Evolutionary conservation across 306 rosid genomes (phyloP).

Genomic region (peach (Prunus persica)): DNA sequence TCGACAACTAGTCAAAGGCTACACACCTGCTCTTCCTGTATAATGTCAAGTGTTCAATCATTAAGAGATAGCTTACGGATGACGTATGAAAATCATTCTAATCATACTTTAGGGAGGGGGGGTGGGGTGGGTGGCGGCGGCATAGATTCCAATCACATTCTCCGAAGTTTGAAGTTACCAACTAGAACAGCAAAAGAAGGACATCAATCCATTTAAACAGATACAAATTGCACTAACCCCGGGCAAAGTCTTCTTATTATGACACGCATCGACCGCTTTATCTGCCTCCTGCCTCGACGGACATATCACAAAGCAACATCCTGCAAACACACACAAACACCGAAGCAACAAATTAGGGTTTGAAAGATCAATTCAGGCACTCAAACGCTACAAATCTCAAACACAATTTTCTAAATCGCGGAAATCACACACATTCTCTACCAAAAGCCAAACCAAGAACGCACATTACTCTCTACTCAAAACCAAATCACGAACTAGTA

Average conservation of each 20-base stretch:
- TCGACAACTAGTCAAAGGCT: not conserved
- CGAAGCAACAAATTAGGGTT: constrained; percentile 37
- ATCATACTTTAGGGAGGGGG: not conserved
- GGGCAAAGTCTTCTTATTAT: constrained; percentile 81
- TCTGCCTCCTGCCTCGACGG: constrained; percentile 95
- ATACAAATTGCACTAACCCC: constrained; percentile 57
- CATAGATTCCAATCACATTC: constrained; percentile 18
- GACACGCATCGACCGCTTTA: constrained; percentile 95
- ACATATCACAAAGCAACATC: constrained; percentile 90
- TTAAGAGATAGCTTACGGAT: not conserved
- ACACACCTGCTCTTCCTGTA: not conserved
- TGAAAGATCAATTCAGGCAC: not conserved
- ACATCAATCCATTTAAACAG: constrained; percentile 1
- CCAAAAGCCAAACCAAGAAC: not conserved
- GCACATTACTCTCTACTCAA: not conserved
- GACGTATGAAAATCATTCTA: constrained; percentile 3
- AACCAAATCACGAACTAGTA: not conserved
- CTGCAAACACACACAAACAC: constrained; percentile 30
- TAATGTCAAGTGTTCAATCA: no score
- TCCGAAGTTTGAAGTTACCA: constrained; percentile 2
- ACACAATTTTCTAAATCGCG: not conserved
- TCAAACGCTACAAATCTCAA: constrained; percentile 11
- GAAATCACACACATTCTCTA: constrained; percentile 16
- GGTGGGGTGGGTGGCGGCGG: not conserved
- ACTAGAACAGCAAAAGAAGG: not conserved